Evolutionary conservation across 305 asterid genomes (phyloP).

Genomic region (Rubia balearica): DNA sequence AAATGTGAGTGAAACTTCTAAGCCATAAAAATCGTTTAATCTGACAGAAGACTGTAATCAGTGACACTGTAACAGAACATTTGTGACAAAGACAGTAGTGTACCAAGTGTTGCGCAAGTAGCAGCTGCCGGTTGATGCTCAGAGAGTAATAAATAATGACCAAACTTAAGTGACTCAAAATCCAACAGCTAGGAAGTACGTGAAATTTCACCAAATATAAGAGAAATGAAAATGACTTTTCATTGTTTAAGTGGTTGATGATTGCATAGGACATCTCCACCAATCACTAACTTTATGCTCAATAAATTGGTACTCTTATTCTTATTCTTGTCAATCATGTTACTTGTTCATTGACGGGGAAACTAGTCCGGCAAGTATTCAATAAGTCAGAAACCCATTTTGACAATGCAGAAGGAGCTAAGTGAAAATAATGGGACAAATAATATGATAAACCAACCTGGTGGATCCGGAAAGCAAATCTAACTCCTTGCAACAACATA

Average conservation of each 20-base stretch:
- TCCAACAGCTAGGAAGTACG: background rate
- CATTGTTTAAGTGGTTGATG: background rate
- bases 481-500: constrained; percentile 89
- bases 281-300: background rate
- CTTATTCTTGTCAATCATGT: background rate
- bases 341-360: background rate
- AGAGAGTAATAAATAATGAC: background rate
- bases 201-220: background rate
- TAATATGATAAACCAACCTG: constrained; percentile 46
- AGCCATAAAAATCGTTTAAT: background rate
- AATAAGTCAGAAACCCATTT: background rate
- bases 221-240: background rate
- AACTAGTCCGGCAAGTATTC: background rate
- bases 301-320: background rate
- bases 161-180: background rate
- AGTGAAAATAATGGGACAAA: background rate
- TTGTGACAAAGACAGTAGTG: background rate
- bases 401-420: background rate
- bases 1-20: background rate
- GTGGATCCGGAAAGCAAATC: constrained; percentile 93
- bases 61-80: background rate
- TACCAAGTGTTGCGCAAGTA: background rate
- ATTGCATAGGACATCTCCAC: background rate
- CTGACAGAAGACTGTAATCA: background rate
- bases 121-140: background rate